A percentile compares a stretch with the other conserved stretches of the same genome.
These are phyloP conservation scores for Camellia oleifera DNA, from an alignment of 179 eudicot species.

Conservation along the genomic window DNA sequence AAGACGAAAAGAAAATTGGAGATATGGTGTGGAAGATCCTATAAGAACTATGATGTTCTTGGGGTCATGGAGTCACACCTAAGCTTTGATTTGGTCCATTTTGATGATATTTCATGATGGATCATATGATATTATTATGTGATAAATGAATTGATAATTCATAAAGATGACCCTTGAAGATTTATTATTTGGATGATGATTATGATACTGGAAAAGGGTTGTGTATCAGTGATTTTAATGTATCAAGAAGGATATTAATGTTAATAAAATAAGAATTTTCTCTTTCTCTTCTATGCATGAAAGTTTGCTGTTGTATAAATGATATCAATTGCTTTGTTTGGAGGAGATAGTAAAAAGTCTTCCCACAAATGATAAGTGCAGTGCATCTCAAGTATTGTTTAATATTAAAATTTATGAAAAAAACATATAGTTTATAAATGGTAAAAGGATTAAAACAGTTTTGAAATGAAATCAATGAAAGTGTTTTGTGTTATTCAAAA, in stretches of 20 bases:
- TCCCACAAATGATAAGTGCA: no score
- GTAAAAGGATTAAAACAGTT: no score
- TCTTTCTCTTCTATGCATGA: not conserved
- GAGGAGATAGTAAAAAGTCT: no score
- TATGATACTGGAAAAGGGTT: not conserved
- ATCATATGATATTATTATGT: not conserved
- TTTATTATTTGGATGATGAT: not conserved
- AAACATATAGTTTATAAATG: no score
- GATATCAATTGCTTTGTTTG: no score
- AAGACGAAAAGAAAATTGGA: conserved; percentile 19
- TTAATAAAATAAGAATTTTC: not conserved
- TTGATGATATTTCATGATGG: not conserved
- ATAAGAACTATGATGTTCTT: conserved; percentile 47
- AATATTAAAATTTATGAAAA: no score
- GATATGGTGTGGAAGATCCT: conserved; percentile 36
- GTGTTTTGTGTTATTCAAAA: no score
- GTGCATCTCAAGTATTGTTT: no score
- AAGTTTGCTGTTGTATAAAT: not conserved
- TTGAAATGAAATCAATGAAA: no score
- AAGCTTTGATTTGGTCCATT: conserved; percentile 7
- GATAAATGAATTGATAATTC: not conserved
- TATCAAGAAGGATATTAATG: not conserved
- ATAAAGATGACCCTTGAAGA: not conserved
- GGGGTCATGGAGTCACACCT: conserved; percentile 49
- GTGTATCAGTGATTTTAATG: not conserved